A percentile compares a stretch with the other conserved stretches of the same genome.
Evolutionary conservation across 2,329 filamentous ascomycete species (phyloP).

Genomic region (Fusarium pilosicola): DNA sequence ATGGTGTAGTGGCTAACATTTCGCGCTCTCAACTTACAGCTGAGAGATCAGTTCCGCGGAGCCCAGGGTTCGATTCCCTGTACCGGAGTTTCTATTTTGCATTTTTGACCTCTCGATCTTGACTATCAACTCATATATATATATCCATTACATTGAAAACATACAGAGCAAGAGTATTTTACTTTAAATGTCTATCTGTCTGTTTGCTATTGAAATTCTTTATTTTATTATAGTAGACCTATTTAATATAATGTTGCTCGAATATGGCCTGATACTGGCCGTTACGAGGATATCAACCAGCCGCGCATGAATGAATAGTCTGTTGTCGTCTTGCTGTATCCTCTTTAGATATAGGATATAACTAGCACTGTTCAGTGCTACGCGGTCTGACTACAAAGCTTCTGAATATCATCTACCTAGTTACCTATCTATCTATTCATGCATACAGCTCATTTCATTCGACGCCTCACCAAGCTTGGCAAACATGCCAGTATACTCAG

Average conservation of each 20-base stretch:
- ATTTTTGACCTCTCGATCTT: background rate
- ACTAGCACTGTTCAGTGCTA: background rate
- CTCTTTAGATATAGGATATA: background rate
- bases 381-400: background rate
- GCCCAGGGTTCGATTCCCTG: constrained; percentile 45
- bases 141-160: background rate
- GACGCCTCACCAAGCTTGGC: background rate
- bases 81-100: constrained; percentile 34
- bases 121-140: background rate
- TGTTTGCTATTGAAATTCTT: background rate
- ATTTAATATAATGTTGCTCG: background rate
- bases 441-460: background rate
- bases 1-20: constrained; percentile 51
- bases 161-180: background rate
- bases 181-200: background rate
- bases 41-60: constrained; percentile 33
- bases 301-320: too few species aligned
- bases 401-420: background rate
- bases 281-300: background rate
- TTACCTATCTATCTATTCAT: too few species aligned
- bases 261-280: background rate
- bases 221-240: background rate
- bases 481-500: background rate
- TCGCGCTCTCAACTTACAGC: constrained; percentile 45
- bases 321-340: too few species aligned